phyloP scores from a whole-genome alignment of 129 eudicot genomes.

The Artemisia tridentata region DNA sequence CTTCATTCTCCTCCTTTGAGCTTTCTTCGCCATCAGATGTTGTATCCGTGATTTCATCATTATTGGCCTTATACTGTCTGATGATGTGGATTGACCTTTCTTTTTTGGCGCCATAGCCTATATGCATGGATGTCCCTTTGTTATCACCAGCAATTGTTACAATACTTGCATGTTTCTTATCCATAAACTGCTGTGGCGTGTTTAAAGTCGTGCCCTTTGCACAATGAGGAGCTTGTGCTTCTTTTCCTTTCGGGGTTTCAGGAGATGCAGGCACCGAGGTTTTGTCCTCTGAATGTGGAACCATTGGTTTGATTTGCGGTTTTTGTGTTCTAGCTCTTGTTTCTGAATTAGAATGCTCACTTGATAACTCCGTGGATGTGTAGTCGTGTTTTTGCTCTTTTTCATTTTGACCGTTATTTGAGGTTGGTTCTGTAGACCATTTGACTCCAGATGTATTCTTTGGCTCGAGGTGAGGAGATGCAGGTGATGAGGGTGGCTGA shows the following conservation, averaged over 20 bases:
- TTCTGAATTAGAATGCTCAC: conserved; percentile 12
- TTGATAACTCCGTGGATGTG: conserved; percentile 13
- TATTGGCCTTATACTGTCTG: conserved; percentile 55
- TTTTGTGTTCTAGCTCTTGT: background rate
- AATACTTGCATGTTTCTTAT: conserved; percentile 36
- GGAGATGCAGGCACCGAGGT: conserved; percentile 9
- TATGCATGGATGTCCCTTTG: conserved; percentile 71
- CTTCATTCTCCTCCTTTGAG: conserved; percentile 24
- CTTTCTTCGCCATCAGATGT: conserved; percentile 51
- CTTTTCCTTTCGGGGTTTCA: conserved; percentile 14
- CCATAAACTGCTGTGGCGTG: background rate
- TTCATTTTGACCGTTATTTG: conserved; percentile 12
- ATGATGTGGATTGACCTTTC: conserved; percentile 48
- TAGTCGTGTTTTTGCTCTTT: background rate
- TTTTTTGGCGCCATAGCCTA: conserved; percentile 40
- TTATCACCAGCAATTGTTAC: conserved; percentile 77
- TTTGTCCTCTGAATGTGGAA: conserved; percentile 26
- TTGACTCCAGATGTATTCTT: background rate
- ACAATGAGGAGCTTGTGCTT: conserved; percentile 24
- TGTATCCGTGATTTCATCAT: conserved; percentile 47
- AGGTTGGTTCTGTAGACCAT: background rate
- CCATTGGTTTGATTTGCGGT: conserved; percentile 22
- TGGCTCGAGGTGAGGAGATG: background rate
- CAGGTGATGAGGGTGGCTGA: conserved; percentile 34
- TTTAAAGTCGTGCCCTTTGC: conserved; percentile 19